Evolutionary conservation across 495 filamentous ascomycete species (phyloP).

Genomic region (Sphaerosporella brunnea): DNA sequence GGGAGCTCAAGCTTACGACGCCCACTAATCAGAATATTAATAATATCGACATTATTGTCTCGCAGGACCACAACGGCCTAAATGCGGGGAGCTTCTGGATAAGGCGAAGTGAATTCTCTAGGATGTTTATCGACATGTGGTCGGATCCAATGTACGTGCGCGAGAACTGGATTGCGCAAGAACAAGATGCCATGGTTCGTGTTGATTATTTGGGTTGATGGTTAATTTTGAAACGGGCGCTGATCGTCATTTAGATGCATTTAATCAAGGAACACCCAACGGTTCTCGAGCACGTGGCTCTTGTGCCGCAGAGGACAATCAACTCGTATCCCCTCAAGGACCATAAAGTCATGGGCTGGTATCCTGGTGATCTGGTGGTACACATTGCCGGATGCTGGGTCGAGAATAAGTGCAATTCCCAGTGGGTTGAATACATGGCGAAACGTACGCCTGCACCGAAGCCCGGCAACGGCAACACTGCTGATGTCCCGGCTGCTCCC

Average conservation of each 20-base stretch:
- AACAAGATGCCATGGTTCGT: slow-evolving; percentile 26
- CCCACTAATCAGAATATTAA: slow-evolving; percentile 12
- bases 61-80: slow-evolving; percentile 29
- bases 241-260: slow-evolving; percentile 2
- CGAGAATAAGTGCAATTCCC: slow-evolving; percentile 17
- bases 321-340: slow-evolving; percentile 26
- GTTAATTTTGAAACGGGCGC: neutral
- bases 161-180: slow-evolving; percentile 24
- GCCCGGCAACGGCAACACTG: no score
- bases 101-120: slow-evolving; percentile 25
- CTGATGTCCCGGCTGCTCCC: no score
- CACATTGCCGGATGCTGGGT: slow-evolving; percentile 31
- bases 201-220: neutral
- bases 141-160: slow-evolving; percentile 25
- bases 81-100: slow-evolving; percentile 29
- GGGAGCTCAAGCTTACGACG: slow-evolving; percentile 4
- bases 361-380: slow-evolving; percentile 26
- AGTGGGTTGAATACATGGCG: slow-evolving; percentile 26
- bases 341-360: slow-evolving; percentile 24
- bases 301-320: slow-evolving; percentile 23
- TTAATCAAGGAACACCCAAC: slow-evolving; percentile 23
- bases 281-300: slow-evolving; percentile 25
- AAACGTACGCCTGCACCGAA: slow-evolving; percentile 2
- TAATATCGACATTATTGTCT: slow-evolving; percentile 27
- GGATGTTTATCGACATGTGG: slow-evolving; percentile 27